Conservation (phyloP, 2,329 filamentous ascomycete species). For the Cordyceps tenuipes region DNA sequence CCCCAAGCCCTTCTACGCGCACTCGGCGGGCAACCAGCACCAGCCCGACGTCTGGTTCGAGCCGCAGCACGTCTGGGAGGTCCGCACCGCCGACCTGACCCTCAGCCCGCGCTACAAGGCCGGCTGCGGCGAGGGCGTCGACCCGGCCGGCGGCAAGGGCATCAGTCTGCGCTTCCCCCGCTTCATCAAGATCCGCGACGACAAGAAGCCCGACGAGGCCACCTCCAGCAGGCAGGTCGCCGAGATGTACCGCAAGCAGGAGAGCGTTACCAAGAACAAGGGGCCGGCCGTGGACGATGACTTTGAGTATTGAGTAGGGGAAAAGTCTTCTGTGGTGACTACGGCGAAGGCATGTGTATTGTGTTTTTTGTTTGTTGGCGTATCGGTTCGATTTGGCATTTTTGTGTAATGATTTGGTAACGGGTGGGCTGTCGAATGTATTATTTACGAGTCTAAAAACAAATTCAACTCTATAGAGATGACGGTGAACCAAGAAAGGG, state of each 20-base stretch:
- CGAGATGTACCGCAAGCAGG: constrained; percentile 95
- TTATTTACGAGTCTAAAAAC: neutral
- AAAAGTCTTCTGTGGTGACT: neutral
- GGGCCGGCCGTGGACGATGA: constrained; percentile 87
- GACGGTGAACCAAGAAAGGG: no score
- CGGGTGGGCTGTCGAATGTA: neutral
- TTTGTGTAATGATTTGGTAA: neutral
- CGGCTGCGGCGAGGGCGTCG: constrained; percentile 73
- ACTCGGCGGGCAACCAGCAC: constrained; percentile 76
- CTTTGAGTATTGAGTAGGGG: constrained; percentile 76
- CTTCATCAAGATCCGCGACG: constrained; percentile 85
- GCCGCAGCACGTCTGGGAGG: constrained; percentile 90
- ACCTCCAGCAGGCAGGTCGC: constrained; percentile 78
- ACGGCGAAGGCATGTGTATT: neutral
- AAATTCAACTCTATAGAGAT: neutral
- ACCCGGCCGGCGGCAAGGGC: constrained; percentile 62
- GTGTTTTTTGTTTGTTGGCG: neutral
- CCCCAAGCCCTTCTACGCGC: constrained; percentile 89
- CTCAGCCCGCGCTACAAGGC: constrained; percentile 89
- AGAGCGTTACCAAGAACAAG: constrained; percentile 80
- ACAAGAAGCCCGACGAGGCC: constrained; percentile 91
- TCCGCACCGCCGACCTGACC: constrained; percentile 92
- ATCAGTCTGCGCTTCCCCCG: constrained; percentile 86
- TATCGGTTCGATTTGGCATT: neutral
- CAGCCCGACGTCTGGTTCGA: constrained; percentile 99